Evolutionary conservation across 2,329 filamentous ascomycete genomes (phyloP), one percentile per base, ranked within the genome.

Genomic region (Rachicladosporium sp.): DNA sequence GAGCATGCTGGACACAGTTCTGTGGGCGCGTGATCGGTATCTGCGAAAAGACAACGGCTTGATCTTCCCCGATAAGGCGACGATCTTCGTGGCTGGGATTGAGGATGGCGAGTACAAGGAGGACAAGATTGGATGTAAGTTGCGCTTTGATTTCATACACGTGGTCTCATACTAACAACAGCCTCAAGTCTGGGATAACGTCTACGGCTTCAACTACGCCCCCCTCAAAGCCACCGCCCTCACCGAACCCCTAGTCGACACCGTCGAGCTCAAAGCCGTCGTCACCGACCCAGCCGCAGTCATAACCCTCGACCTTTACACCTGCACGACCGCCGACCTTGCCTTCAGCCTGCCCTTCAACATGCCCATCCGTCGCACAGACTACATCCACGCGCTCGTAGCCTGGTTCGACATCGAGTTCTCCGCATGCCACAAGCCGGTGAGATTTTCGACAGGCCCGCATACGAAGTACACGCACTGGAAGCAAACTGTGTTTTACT

Each of bases 341-440:
- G 78, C 85, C 46, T 98, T 96, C 71, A 74, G 70, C 50, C 74
- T 78, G 29, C 78, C 80, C 29, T 96, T 89, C 67, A 72, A 73
- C 50, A 78, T 98, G 38, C 67, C 71, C 36, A 77, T 76, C 50
- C 83, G 85, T 58, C 82, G 89, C 50, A 85, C 85, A 59, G 91
- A 98, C 69, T 96, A 93, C 66, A 74, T 96, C 57, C 91, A 98
- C 65, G 91, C 91, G 41, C 70, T 98, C 41, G 93, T 98, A 52
- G 83, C 89, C 8, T 98, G 91, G 91, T 98, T 98, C 68, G 91
- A 98, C 61, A 96, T 98, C 54, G 89, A 96, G 58, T 98, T 98
- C 68, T 83, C 84, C 37, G 88, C 87, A 43, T 96, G 91, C 75
- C 91, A 98, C 75, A 96, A 96, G 75, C 84, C 87, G 27, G 87